Evolutionary conservation across 2,329 filamentous ascomycete species (phyloP).

Genomic region (Fonsecaea pugnacius): DNA sequence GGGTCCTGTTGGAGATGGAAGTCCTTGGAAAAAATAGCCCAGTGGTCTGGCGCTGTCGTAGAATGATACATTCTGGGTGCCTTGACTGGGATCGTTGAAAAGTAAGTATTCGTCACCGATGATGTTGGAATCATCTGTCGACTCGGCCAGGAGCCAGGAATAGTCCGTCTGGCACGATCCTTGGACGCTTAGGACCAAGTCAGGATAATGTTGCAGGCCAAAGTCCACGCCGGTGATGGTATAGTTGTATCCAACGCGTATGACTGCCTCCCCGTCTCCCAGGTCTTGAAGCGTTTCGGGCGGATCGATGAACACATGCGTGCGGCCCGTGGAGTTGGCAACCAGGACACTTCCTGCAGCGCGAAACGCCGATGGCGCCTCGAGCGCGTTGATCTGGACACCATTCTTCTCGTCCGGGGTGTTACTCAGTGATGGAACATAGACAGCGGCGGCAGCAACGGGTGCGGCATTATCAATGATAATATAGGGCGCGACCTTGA

Average conservation of each 20-base stretch:
- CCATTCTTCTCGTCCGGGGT: background rate
- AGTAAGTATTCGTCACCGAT: conserved; percentile 12
- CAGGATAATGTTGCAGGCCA: conserved; percentile 14
- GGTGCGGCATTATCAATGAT: conserved; percentile 16
- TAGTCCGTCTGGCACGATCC: conserved; percentile 19
- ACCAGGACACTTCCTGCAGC: conserved; percentile 10
- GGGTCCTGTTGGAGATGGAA: conserved; percentile 1
- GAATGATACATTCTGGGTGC: conserved; percentile 12
- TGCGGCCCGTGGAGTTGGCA: conserved; percentile 5
- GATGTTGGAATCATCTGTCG: conserved; percentile 7
- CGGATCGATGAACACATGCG: conserved; percentile 9
- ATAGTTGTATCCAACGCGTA: conserved; percentile 12
- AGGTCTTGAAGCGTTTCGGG: conserved; percentile 10
- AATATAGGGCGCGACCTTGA: conserved; percentile 18
- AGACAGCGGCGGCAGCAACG: conserved; percentile 7
- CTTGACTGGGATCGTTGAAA: conserved; percentile 8
- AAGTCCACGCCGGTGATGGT: conserved; percentile 16
- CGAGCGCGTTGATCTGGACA: conserved; percentile 14
- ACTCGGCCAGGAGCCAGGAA: conserved; percentile 13
- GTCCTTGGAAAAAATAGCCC: conserved; percentile 8
- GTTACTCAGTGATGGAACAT: conserved; percentile 3
- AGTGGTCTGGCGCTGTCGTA: conserved; percentile 17
- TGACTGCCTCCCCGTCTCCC: conserved; percentile 13
- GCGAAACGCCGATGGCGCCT: conserved; percentile 16
- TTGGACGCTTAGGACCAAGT: conserved; percentile 10